These are phyloP conservation scores for Melaleuca alternifolia DNA, from an alignment of 345 rosid species.

Conservation along the genomic window DNA sequence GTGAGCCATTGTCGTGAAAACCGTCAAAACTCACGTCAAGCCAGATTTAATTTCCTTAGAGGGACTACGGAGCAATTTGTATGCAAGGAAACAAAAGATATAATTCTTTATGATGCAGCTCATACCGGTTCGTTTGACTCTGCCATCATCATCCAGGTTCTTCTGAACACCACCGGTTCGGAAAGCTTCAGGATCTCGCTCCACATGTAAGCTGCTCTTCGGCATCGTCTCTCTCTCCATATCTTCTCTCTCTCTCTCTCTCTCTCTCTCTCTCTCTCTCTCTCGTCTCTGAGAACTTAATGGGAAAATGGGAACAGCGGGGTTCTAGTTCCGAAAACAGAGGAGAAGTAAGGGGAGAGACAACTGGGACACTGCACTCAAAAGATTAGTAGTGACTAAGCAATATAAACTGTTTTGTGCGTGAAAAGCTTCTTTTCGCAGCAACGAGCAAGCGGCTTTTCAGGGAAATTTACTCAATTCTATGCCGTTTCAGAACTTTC, in stretches of 20 bases:
- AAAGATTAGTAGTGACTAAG: background rate
- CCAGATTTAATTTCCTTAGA: background rate
- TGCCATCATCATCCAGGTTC: constrained; percentile 68
- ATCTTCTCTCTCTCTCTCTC: background rate
- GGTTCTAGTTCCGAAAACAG: background rate
- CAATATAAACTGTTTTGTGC: background rate
- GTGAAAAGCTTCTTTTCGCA: background rate
- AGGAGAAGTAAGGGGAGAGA: background rate
- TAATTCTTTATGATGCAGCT: background rate
- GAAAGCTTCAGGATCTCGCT: constrained; percentile 21
- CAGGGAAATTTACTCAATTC: background rate
- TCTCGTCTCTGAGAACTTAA: background rate
- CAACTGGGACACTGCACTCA: background rate
- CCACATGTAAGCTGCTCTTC: constrained; percentile 20
- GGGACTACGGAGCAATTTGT: background rate
- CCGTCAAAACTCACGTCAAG: background rate
- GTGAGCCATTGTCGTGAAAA: background rate
- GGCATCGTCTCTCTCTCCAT: constrained; percentile 17
- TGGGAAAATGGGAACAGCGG: background rate
- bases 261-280: background rate
- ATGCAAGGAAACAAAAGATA: background rate
- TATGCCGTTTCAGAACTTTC: background rate
- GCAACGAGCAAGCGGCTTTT: background rate
- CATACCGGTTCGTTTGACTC: constrained; percentile 56
- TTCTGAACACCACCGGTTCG: constrained; percentile 14